Conservation (phyloP, 2,329 filamentous ascomycete genomes). For the Pseudocercospora fijiensis region DNA sequence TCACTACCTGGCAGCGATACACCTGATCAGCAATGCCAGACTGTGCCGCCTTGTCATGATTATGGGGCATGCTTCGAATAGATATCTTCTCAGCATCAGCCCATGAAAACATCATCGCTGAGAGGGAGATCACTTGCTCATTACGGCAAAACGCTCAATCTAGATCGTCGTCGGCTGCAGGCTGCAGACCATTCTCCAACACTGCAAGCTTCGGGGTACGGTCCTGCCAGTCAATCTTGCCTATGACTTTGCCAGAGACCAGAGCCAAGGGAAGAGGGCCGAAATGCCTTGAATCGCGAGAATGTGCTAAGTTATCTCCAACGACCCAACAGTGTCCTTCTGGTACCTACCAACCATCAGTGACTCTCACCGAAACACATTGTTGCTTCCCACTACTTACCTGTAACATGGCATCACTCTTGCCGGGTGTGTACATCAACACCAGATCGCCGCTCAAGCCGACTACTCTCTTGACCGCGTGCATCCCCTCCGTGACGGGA, state of each 20-base stretch:
- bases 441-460: slow-evolving; percentile 67
- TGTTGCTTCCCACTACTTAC: slow-evolving; percentile 43
- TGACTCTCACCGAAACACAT: not conserved
- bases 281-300: slow-evolving; percentile 81
- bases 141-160: slow-evolving; percentile 14
- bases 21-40: not conserved
- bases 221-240: slow-evolving; percentile 24
- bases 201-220: slow-evolving; percentile 11
- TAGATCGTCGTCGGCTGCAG: slow-evolving; percentile 18
- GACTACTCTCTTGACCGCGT: slow-evolving; percentile 72
- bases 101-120: not conserved
- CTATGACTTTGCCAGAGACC: slow-evolving; percentile 78
- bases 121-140: not conserved
- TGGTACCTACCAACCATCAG: slow-evolving; percentile 63
- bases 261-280: slow-evolving; percentile 84
- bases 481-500: slow-evolving; percentile 57
- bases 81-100: too few relatives aligned
- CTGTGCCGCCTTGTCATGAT: too few relatives aligned
- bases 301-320: slow-evolving; percentile 83
- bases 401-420: slow-evolving; percentile 59
- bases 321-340: slow-evolving; percentile 87
- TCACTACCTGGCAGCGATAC: slow-evolving; percentile 40
- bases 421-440: slow-evolving; percentile 59
- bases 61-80: not conserved
- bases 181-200: slow-evolving; percentile 21